phyloP scores from a whole-genome alignment of 108 stramenopile species.

The Seminavis robusta region DNA sequence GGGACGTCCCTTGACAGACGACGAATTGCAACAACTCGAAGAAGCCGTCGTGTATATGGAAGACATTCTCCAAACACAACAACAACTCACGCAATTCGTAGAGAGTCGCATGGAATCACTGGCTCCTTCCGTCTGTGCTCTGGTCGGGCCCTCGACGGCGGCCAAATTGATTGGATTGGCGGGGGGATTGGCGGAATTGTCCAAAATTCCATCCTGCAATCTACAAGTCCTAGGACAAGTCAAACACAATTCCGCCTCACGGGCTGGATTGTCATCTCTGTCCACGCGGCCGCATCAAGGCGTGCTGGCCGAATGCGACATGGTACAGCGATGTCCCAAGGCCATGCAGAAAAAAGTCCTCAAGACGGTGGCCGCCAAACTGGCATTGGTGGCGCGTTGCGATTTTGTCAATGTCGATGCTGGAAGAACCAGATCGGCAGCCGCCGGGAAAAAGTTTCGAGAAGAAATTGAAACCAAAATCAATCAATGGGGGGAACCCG shows the following conservation, averaged over 20 bases:
- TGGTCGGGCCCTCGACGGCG: conserved; percentile 83
- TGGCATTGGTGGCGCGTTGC: conserved; percentile 70
- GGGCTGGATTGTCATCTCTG: conserved; percentile 27
- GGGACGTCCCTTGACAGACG: conserved; percentile 51
- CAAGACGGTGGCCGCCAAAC: conserved; percentile 84
- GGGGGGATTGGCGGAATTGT: conserved; percentile 88
- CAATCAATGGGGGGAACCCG: conserved; percentile 91
- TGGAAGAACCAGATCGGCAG: conserved; percentile 42
- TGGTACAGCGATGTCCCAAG: conserved; percentile 65
- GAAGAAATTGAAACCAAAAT: conserved; percentile 76
- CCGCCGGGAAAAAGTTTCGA: conserved; percentile 50
- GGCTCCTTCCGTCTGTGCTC: conserved; percentile 62
- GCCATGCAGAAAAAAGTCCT: conserved; percentile 77
- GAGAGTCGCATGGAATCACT: conserved; percentile 67
- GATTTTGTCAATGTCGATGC: conserved; percentile 79
- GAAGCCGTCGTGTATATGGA: conserved; percentile 54
- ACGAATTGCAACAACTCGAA: conserved; percentile 49
- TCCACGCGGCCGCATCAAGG: conserved; percentile 69
- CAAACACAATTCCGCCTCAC: conserved; percentile 42
- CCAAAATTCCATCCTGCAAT: conserved; percentile 85
- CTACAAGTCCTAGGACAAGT: conserved; percentile 65
- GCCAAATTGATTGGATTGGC: conserved; percentile 86
- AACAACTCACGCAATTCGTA: conserved; percentile 65
- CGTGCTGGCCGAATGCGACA: conserved; percentile 75
- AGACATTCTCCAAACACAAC: conserved; percentile 40